Base-by-base conservation (phyloP, 78 protist genomes). In the Dictyostelium citrinum region DNA sequence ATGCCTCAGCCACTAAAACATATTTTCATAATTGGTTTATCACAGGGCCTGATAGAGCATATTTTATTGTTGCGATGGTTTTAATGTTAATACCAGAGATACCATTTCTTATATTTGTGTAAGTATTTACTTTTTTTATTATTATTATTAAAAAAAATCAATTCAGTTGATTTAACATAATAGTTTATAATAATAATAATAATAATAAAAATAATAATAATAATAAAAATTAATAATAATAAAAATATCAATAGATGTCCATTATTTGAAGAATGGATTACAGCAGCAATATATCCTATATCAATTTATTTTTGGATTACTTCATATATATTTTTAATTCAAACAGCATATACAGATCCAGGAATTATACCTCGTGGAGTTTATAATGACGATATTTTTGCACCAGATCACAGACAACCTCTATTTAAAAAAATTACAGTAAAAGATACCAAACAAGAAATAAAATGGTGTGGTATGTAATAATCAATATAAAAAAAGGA, bases 311-410 rank as follows among this genome's bases (percentile, higher is more conserved):
- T 84, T 68, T 91, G 95, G 95, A 14, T 82, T 31, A n/a, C 72
- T 11, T 5, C 70, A 14, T 91, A 74, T 55, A 29, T 35, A 35
- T 91, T 71, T 31, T 67, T 91, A 35, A 35, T 80, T 46, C 49
- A 43, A 20, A 91, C 95, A 77, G 74, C 95, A 67, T 82, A 51
- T 45, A 80, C 95, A 5, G 95, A 91, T 70, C 95, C 95, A 71
- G 95, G 95, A 58, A 86, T 86, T 8, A 33, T 86, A 58, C 92
- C 92, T 29, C 58, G 92, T 61, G 92, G 92, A 11, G 27, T 77
- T 41, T 77, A 75, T 74, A 86, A 77, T 31, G 95, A 81, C 20
- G 74, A 83, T 74, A 64, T 70, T 78, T 83, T 91, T 68, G 60
- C 94, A 46, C 58, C 90, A 82, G 90, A 82, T 82, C 82, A 77